Percentiles rank a stretch among this genome's conserved stretches.
Conservation (phyloP, 2,329 filamentous ascomycete species). For the Alternaria hordeiaustralica region DNA sequence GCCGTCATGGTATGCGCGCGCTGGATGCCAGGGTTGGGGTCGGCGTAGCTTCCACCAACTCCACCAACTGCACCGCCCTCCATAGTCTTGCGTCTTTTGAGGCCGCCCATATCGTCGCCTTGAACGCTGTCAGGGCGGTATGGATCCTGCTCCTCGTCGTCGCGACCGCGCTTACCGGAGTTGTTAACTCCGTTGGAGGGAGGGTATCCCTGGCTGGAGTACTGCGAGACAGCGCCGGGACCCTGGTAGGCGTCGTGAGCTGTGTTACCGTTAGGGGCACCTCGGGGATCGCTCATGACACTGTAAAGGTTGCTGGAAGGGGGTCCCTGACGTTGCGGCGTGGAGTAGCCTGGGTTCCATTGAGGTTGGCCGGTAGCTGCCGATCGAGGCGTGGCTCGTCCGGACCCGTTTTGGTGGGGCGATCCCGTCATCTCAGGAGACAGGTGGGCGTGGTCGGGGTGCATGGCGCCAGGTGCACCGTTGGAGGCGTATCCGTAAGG, state of each 20-base stretch:
- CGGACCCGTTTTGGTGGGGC: constrained; percentile 81
- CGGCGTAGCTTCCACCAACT: constrained; percentile 41
- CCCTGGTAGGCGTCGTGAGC: constrained; percentile 74
- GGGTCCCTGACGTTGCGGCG: constrained; percentile 73
- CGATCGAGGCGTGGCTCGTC: constrained; percentile 84
- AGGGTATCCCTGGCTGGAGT: constrained; percentile 66
- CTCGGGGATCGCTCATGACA: constrained; percentile 82
- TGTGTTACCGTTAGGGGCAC: constrained; percentile 68
- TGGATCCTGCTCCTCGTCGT: constrained; percentile 69
- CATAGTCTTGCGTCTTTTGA: constrained; percentile 82
- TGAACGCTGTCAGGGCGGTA: constrained; percentile 66
- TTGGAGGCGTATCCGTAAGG: constrained; percentile 79
- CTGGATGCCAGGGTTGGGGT: constrained; percentile 41
- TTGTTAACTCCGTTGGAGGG: constrained; percentile 66
- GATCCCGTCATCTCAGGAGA: constrained; percentile 84
- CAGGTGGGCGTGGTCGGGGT: constrained; percentile 76
- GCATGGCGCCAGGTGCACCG: constrained; percentile 68
- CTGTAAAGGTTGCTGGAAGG: constrained; percentile 85
- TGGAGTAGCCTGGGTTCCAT: constrained; percentile 76
- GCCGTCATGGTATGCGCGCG: constrained; percentile 40
- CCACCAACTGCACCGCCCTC: constrained; percentile 51
- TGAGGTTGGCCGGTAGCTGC: constrained; percentile 73
- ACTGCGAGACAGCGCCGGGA: constrained; percentile 64
- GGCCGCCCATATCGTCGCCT: constrained; percentile 65
- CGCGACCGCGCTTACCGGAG: constrained; percentile 67